Evolutionary conservation across 2,329 filamentous ascomycete species (phyloP), one percentile per base, ranked within the genome.

Genomic region (Hymenotorrendiella dingleyae): DNA sequence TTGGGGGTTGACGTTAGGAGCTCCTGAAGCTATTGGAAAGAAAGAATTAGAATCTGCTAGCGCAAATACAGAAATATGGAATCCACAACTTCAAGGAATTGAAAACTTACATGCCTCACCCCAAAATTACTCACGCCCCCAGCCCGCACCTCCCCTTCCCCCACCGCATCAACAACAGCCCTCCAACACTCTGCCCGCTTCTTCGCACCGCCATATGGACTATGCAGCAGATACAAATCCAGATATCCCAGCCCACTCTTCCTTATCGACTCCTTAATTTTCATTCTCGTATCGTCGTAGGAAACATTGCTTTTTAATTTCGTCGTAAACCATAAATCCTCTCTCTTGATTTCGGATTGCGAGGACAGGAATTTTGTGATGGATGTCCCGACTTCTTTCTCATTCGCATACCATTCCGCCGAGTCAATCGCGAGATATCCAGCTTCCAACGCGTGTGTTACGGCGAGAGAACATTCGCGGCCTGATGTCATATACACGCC

Each of bases 71-170:
- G n/a, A 11, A 30, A 7, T 21, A 26, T 7, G n/a, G 10, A 39
- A 34, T 2, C 20, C 9, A 12, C n/a, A 9, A 19, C 19, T 20
- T 12, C 11, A 26, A 11, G 14, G 16, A 9, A 27, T n/a, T n/a
- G n/a, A 24, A 45, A 30, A 69, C 78, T 65, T 54, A 81, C 80
- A 67, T 90, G 86, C 49, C 78, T 77, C 29, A 85, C 75, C 0
- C 86, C 86, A 58, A 77, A 93, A 63, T 93, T 93, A 58, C 80
- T 86, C 1, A 93, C 83, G 0, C 86, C 86, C 19, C 78, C 84
- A 49, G 75, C 80, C 58, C 66, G 80, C 22, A 88, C 68, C 64
- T 89, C 80, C 0, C 86, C 85, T 2, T 78, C 81, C 4, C 74
- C 63, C 22, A 90, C 78, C 1, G 86, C 85, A 65, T 91, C 86